A percentile compares a stretch with the other conserved stretches of the same genome.
Evolutionary conservation across 1,139 yeast species (phyloP).

Genomic region (Pichia sp.): DNA sequence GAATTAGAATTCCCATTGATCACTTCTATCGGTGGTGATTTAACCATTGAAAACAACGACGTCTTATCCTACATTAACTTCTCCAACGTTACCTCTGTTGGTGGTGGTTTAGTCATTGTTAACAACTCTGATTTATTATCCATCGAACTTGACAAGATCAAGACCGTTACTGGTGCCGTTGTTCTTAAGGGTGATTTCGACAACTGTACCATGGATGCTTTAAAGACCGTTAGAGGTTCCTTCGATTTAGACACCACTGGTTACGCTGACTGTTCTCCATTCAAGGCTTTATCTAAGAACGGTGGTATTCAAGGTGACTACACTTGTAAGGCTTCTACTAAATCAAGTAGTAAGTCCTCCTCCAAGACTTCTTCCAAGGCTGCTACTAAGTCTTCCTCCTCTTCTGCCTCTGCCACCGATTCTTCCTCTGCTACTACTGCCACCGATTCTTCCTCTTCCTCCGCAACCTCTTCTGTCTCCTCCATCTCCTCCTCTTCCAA

Average conservation of each 20-base stretch:
- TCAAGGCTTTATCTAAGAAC: slow-evolving; percentile 62
- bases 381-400: slow-evolving; percentile 14
- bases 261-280: slow-evolving; percentile 76
- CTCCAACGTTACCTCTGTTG: slow-evolving; percentile 65
- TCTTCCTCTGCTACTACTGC: slow-evolving; percentile 26
- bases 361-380: slow-evolving; percentile 36
- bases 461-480: slow-evolving; percentile 20
- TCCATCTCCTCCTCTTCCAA: slow-evolving; percentile 24
- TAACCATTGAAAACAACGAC: slow-evolving; percentile 72
- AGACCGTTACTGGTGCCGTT: slow-evolving; percentile 85
- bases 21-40: slow-evolving; percentile 71
- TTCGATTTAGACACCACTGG: slow-evolving; percentile 77
- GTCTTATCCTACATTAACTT: slow-evolving; percentile 69
- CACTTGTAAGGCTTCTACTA: slow-evolving; percentile 58
- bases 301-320: slow-evolving; percentile 91
- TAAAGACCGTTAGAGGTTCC: slow-evolving; percentile 87
- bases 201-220: slow-evolving; percentile 70
- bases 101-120: slow-evolving; percentile 86
- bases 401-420: neutral
- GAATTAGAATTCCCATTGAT: slow-evolving; percentile 57
- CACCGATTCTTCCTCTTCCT: slow-evolving; percentile 29
- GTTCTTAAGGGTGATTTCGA: slow-evolving; percentile 76
- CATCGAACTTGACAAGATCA: slow-evolving; percentile 68
- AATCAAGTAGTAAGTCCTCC: slow-evolving; percentile 34
- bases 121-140: slow-evolving; percentile 72